Evolutionary conservation across 2,329 filamentous ascomycete genomes (phyloP).

Genomic region (Metarhizium anisopliae): DNA sequence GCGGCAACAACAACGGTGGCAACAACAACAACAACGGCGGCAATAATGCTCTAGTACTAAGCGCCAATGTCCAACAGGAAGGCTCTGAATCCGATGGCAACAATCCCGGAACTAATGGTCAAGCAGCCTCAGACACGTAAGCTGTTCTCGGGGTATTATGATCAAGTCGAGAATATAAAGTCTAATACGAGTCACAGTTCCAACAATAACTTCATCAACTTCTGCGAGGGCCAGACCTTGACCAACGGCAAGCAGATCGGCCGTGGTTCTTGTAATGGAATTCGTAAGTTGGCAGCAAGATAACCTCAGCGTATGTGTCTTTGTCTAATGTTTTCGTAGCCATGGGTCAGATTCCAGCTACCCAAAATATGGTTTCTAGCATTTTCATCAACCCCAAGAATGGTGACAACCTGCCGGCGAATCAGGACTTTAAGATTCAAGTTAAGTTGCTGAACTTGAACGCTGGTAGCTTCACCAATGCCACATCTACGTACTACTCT

Average conservation of each 20-base stretch:
- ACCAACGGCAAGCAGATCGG: slow-evolving; percentile 53
- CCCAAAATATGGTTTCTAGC: slow-evolving; percentile 47
- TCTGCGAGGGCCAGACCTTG: slow-evolving; percentile 42
- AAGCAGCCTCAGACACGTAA: slow-evolving; percentile 44
- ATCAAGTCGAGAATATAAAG: slow-evolving; percentile 11
- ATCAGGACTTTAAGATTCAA: slow-evolving; percentile 43
- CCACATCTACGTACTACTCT: slow-evolving; percentile 50
- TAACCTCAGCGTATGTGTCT: neutral
- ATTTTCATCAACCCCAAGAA: slow-evolving; percentile 45
- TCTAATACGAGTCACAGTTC: slow-evolving; percentile 30
- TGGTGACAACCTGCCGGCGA: slow-evolving; percentile 34
- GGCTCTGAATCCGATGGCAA: slow-evolving; percentile 38
- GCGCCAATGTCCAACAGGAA: slow-evolving; percentile 36
- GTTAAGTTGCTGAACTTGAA: slow-evolving; percentile 44
- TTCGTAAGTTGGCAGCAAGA: slow-evolving; percentile 28
- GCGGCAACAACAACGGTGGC: slow-evolving; percentile 14
- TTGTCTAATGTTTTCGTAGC: slow-evolving; percentile 20
- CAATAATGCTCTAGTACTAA: slow-evolving; percentile 23
- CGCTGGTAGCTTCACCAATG: slow-evolving; percentile 53
- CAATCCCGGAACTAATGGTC: slow-evolving; percentile 26
- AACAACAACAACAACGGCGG: slow-evolving; percentile 17
- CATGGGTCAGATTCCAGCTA: slow-evolving; percentile 52
- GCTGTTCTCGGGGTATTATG: slow-evolving; percentile 14
- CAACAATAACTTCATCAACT: slow-evolving; percentile 54
- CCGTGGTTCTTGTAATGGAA: slow-evolving; percentile 54